Evolutionary conservation across 176 grass and related monocot genomes (phyloP).

Genomic region (Carex scoparia): DNA sequence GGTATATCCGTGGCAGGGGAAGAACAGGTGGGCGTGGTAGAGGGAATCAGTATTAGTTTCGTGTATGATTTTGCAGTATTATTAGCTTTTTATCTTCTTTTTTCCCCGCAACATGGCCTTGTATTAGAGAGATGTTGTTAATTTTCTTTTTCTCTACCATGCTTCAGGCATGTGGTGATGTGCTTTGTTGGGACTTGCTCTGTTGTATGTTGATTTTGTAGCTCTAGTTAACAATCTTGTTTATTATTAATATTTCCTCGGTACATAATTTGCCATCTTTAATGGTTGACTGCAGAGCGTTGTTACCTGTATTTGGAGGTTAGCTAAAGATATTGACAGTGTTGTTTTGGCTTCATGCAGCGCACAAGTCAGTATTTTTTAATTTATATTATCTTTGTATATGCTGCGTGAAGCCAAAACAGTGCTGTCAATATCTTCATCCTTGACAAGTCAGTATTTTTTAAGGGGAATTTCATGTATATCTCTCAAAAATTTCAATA

Average conservation of each 20-base stretch:
- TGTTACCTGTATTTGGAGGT: not conserved
- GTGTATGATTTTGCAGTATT: conserved; percentile 16
- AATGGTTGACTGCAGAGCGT: not conserved
- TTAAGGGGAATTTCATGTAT: too few relatives aligned
- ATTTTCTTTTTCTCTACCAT: not conserved
- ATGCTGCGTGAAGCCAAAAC: too few relatives aligned
- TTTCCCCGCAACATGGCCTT: conserved; percentile 8
- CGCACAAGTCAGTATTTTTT: too few relatives aligned
- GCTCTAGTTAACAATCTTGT: conserved; percentile 22
- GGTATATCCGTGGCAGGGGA: conserved; percentile 57
- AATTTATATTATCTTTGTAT: too few relatives aligned
- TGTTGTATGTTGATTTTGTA: conserved; percentile 32
- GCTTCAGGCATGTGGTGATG: not conserved
- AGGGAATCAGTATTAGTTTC: conserved; percentile 49
- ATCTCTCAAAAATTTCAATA: too few relatives aligned
- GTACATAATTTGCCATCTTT: not conserved
- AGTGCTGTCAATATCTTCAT: too few relatives aligned
- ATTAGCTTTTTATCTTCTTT: not conserved
- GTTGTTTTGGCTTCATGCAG: too few relatives aligned
- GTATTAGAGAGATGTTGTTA: conserved; percentile 15
- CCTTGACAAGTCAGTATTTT: too few relatives aligned
- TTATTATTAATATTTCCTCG: not conserved
- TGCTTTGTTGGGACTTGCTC: conserved; percentile 23
- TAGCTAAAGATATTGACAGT: too few relatives aligned
- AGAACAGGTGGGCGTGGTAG: conserved; percentile 58